Evolutionary conservation across 331 rosid species (phyloP), one percentile per base, ranked within the genome.

Genomic region (Dryas integrifolia): DNA sequence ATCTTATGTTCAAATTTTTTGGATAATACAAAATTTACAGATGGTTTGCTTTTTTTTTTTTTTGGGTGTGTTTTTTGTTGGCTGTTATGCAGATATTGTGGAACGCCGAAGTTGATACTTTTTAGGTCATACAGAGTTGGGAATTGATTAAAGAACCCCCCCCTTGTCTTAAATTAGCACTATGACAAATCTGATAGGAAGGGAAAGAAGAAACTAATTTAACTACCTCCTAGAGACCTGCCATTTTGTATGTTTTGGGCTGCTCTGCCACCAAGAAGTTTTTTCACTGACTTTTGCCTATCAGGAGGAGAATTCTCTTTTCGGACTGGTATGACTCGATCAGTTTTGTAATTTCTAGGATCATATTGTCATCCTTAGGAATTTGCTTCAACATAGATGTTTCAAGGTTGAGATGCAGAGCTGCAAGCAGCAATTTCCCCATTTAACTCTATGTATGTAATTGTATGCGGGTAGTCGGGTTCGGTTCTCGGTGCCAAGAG

Each of bases 281-380:
- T 77, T 76, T 77, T 51, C 69, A 72, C 78, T 69, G 88, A 78
- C 84, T 83, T 47, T 51, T 60, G 71, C 61, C 56, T 69, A 74
- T 46, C 63, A 67, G 76, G 61, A 75, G 80, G 80, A 62, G 81
- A 79, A 67, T 77, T 79, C 76, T 65, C 83, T 74, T 76, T 72
- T 85, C 74, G 77, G 74, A 85, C 83, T 72, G 83, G 86, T 72
- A 35, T 41, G 73, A 82, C 82, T 80, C 65, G 83, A 81, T 86
- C 96, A 90, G 88, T 90, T 92, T 92, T 92, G 92, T 85, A 86
- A 85, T 82, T 62, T 80, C 80, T 80, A 79, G 85, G 83, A 76
- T 80, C 80, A 74, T 77, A 57, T 85, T 73, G 39, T 69, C 70
- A 64, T 72, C 76, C 55, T 57, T 67, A 72, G 81, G 76, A 84